phyloP scores from a whole-genome alignment of 2,329 filamentous ascomycete species.

The Arthrobotrys megalospora region DNA sequence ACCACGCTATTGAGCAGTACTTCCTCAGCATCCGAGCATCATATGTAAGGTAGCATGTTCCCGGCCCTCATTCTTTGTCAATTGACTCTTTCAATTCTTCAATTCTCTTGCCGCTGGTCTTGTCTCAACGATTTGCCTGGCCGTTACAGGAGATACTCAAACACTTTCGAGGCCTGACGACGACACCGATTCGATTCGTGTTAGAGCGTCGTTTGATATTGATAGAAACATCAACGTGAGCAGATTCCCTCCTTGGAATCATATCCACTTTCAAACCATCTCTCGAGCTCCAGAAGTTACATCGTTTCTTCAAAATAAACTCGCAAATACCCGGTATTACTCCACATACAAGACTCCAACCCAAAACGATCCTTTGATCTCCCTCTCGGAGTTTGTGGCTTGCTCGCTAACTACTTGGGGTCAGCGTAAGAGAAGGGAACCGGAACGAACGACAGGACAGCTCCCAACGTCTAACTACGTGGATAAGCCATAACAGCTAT shows the following conservation, averaged over 20 bases:
- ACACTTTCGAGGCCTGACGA: slow-evolving; percentile 31
- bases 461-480: slow-evolving; percentile 27
- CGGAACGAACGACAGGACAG: slow-evolving; percentile 24
- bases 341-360: slow-evolving; percentile 18
- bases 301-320: neutral
- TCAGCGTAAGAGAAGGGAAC: slow-evolving; percentile 28
- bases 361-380: slow-evolving; percentile 31
- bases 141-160: slow-evolving; percentile 25
- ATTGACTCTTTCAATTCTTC: slow-evolving; percentile 8
- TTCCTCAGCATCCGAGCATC: slow-evolving; percentile 17
- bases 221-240: slow-evolving; percentile 43
- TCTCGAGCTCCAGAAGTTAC: slow-evolving; percentile 5
- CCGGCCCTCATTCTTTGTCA: slow-evolving; percentile 1
- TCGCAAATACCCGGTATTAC: slow-evolving; percentile 19
- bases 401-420: slow-evolving; percentile 48
- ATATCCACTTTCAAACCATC: neutral
- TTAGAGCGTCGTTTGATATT: slow-evolving; percentile 54
- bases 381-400: slow-evolving; percentile 55
- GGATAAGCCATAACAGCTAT: slow-evolving; percentile 38
- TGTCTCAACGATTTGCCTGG: slow-evolving; percentile 3
- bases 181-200: slow-evolving; percentile 27
- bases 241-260: slow-evolving; percentile 36
- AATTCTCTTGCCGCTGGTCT: slow-evolving; percentile 5
- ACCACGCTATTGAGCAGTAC: slow-evolving; percentile 1
- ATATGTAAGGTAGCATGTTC: slow-evolving; percentile 44